Base-by-base conservation (phyloP, 371 early-diverging fungal genomes). In the Chytridium lagenaria region DNA sequence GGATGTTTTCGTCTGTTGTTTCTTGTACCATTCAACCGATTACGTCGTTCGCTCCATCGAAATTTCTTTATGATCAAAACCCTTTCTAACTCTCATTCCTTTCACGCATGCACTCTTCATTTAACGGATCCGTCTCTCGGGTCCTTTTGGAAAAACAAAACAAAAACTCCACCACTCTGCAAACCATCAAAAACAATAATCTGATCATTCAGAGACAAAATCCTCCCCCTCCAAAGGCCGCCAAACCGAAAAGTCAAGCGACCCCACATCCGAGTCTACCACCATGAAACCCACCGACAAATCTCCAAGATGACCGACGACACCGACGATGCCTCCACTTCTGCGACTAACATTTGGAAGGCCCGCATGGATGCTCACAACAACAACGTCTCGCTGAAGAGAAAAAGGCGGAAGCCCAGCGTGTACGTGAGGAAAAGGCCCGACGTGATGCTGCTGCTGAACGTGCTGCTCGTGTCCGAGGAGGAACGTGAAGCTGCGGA, bases 301-400 rank as follows among this genome's bases (percentile, higher is more conserved):
- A 44, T n/a, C 12, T 44, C 44, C 12, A 61, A 23, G 61, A 61
- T 26, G 26, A 23, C 30, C 7, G 37, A 61, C n/a, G 7, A 10
- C 19, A 7, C 31, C 7, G 44, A 37, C 55, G 33, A 7, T 22
- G 34, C 57, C 30, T 70, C 80, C 12, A 31, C 68, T 22, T 73
- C 82, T 15, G n/a, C 78, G 19, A 80, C 72, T 19, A 82, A 82
- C 71, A 67, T 82, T 51, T 82, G 82, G 82, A 80, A 78, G 55
- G 78, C 78, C 5, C 70, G 82, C 0, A 66, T 78, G 67, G 70
- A 77, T 50, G 70, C 68, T 26, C 77, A n/a, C n/a, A 78, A 55
- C 70, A 75, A 65, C 59, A 71, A 52, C 34, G 67, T 15, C 50
- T 59, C 1, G 71, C 71, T 37, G 70, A 67, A 26, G 67, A 76